Conservation (phyloP, 225 moss, liverwort and hornwort genomes). For the Marchantia paleacea region DNA sequence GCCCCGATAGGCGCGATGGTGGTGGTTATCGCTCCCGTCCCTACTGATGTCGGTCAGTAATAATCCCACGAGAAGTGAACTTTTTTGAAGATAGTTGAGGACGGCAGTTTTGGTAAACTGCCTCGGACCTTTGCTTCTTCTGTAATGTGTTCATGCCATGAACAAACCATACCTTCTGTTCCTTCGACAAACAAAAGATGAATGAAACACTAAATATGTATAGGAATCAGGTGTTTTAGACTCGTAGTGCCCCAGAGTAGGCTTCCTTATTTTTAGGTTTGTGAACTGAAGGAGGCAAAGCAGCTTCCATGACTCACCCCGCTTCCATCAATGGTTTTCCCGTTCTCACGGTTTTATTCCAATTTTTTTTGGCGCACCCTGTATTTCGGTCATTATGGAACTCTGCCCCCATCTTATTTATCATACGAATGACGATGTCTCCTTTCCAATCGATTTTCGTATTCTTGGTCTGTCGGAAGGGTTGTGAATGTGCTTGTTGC, state of each 20-base stretch:
- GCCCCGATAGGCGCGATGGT: slow-evolving; percentile 90
- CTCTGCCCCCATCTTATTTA: neutral
- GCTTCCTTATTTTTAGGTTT: slow-evolving; percentile 34
- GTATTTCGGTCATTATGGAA: neutral
- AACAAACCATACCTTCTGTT: slow-evolving; percentile 23
- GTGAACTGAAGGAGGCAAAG: slow-evolving; percentile 27
- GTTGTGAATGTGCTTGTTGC: neutral
- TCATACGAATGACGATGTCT: neutral
- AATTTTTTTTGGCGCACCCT: neutral
- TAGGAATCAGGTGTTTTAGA: slow-evolving; percentile 34
- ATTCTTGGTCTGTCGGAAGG: neutral
- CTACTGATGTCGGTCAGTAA: slow-evolving; percentile 51
- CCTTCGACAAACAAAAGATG: slow-evolving; percentile 21
- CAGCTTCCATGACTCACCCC: slow-evolving; percentile 19
- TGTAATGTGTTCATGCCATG: slow-evolving; percentile 23
- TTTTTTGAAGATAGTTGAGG: slow-evolving; percentile 19
- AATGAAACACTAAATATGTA: slow-evolving; percentile 30
- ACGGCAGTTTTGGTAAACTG: slow-evolving; percentile 10
- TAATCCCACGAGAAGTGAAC: slow-evolving; percentile 12
- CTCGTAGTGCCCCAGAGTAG: slow-evolving; percentile 23
- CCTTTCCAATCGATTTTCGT: neutral
- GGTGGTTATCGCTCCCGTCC: slow-evolving; percentile 90
- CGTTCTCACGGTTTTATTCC: slow-evolving; percentile 25
- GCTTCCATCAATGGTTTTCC: slow-evolving; percentile 24
- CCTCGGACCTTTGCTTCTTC: slow-evolving; percentile 5